Percentiles rank a stretch among this genome's conserved stretches.
Conservation (phyloP, 805 yeast genomes). For the Candida orba region DNA sequence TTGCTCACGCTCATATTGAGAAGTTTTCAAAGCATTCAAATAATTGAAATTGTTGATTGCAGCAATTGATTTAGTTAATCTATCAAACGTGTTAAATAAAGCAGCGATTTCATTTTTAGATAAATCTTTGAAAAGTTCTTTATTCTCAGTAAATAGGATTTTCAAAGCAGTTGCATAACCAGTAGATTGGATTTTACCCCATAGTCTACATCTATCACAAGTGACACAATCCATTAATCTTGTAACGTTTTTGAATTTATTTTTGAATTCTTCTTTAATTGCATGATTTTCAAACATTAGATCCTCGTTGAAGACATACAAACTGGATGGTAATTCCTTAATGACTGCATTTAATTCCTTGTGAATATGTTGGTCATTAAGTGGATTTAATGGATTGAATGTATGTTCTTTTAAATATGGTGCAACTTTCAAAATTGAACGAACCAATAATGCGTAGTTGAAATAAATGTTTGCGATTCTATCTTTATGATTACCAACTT, state of each 20-base stretch:
- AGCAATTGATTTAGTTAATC: conserved; percentile 77
- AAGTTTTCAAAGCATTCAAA: conserved; percentile 30
- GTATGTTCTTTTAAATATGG: conserved; percentile 44
- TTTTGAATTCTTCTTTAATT: conserved; percentile 82
- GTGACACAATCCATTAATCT: conserved; percentile 98
- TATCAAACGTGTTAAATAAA: conserved; percentile 83
- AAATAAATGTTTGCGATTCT: conserved; percentile 84
- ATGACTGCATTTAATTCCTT: conserved; percentile 28
- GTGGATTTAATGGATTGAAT: conserved; percentile 36
- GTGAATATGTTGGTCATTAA: conserved; percentile 39
- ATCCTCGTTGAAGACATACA: conserved; percentile 42
- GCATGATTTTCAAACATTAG: conserved; percentile 39
- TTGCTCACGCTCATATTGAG: no score
- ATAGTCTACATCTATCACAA: conserved; percentile 92
- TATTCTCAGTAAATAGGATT: conserved; percentile 64
- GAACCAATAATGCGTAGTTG: conserved; percentile 81
- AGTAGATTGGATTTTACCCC: conserved; percentile 97
- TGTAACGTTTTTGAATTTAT: conserved; percentile 82
- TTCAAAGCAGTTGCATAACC: conserved; percentile 97
- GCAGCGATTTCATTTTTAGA: conserved; percentile 84
- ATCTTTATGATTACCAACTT: conserved; percentile 86
- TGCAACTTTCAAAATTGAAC: conserved; percentile 66
- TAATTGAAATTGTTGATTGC: conserved; percentile 66
- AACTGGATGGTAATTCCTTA: conserved; percentile 18
- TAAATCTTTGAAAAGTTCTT: conserved; percentile 44